These are phyloP conservation scores for Dimargaris verticillata DNA, from an alignment of 192 early-diverging fungal species.

Conservation along the genomic window DNA sequence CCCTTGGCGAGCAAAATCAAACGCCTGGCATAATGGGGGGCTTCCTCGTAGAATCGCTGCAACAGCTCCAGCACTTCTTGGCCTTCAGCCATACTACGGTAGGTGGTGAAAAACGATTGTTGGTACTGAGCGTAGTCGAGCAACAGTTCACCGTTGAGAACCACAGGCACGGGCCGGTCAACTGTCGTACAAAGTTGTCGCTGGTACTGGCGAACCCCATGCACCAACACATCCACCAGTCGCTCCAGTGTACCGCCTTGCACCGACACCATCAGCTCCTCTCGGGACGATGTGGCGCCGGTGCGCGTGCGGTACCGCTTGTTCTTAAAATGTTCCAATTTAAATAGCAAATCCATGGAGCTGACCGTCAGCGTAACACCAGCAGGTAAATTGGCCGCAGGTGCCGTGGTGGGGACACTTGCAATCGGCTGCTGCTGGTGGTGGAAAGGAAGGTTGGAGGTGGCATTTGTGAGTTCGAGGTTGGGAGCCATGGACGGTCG, in stretches of 20 bases:
- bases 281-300: conserved; percentile 12
- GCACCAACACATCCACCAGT: conserved; percentile 38
- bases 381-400: conserved; percentile 4
- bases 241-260: conserved; percentile 40
- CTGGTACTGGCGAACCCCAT: conserved; percentile 31
- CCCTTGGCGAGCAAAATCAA: conserved; percentile 1
- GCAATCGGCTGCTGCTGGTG: too few species aligned
- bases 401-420: not conserved
- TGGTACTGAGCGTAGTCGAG: conserved; percentile 10
- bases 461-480: too few species aligned
- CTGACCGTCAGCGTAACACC: not conserved
- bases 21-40: not conserved
- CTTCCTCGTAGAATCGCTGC: conserved; percentile 1
- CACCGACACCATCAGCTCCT: conserved; percentile 32
- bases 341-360: not conserved
- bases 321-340: conserved; percentile 1
- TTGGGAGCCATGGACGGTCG: too few species aligned
- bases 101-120: conserved; percentile 6
- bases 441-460: too few species aligned
- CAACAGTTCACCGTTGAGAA: conserved; percentile 3
- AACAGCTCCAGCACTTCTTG: not conserved
- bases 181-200: not conserved
- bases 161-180: not conserved
- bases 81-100: conserved; percentile 3
- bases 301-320: conserved; percentile 8